Percentiles rank a stretch among this genome's conserved stretches.
These are phyloP conservation scores for Sphaerosporella brunnea DNA, from an alignment of 495 filamentous ascomycete genomes.

Conservation along the genomic window DNA sequence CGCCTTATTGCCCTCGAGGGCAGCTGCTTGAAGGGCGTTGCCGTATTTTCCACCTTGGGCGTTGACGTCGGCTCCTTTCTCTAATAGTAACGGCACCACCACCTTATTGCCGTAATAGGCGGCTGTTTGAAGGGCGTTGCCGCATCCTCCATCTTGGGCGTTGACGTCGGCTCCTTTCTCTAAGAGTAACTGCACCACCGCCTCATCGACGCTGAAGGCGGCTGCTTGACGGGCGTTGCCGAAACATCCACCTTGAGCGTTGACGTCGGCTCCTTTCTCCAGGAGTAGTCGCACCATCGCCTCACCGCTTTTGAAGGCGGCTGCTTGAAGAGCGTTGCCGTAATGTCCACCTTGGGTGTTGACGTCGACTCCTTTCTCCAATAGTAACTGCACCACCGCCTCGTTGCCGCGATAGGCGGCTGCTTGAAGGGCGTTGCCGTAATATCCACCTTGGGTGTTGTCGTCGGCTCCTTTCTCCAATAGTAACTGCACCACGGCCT, in stretches of 20 bases:
- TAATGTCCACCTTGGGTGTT: no score
- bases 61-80: no score
- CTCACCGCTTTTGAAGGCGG: no score
- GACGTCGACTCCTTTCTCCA: constrained; percentile 26
- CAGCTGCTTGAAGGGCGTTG: no score
- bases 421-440: not conserved
- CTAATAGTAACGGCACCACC: not conserved
- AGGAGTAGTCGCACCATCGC: no score
- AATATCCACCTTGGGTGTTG: not conserved
- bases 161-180: not conserved
- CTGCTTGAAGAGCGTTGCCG: no score
- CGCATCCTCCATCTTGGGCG: not conserved
- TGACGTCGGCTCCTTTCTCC: no score
- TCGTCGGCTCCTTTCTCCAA: not conserved
- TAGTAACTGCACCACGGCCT: not conserved
- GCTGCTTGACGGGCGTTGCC: constrained; percentile 8
- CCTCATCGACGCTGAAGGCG: not conserved
- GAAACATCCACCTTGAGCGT: no score
- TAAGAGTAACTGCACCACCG: not conserved
- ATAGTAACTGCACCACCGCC: constrained; percentile 9
- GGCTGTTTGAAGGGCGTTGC: not conserved
- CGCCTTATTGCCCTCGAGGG: no score
- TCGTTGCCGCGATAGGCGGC: not conserved
- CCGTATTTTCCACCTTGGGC: no score
- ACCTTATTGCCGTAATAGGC: not conserved